Evolutionary conservation across 176 grass and related monocot genomes (phyloP).

Genomic region (Carex parvula): DNA sequence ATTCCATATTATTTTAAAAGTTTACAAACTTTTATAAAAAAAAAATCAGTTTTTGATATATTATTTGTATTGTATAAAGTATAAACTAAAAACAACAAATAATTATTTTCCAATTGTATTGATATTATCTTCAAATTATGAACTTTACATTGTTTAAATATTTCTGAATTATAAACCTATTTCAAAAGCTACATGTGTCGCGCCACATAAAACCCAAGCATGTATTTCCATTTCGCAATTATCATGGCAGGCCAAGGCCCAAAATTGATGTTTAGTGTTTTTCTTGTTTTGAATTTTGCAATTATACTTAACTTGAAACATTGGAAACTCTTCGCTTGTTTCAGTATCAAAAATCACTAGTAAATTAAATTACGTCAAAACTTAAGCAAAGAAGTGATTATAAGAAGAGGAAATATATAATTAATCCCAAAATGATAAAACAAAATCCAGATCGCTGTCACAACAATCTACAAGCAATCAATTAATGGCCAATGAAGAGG

Average conservation of each 20-base stretch:
- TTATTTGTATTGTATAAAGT: not conserved
- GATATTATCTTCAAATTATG: not conserved
- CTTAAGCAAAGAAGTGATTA: not conserved
- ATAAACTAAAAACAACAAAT: not conserved
- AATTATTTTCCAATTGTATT: not conserved
- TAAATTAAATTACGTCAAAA: not conserved
- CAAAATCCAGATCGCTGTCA: not conserved
- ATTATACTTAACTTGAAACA: not conserved
- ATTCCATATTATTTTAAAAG: not conserved
- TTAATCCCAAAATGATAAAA: not conserved
- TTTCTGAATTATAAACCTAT: not conserved
- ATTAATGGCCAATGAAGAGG: too few species aligned
- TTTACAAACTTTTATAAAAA: not conserved
- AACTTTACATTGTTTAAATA: not conserved
- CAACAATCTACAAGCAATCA: not conserved
- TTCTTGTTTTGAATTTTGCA: not conserved
- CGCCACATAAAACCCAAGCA: conserved; percentile 7
- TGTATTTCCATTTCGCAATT: not conserved
- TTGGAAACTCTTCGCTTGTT: conserved; percentile 8
- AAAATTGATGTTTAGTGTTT: not conserved
- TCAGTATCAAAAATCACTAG: not conserved
- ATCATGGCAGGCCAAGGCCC: not conserved
- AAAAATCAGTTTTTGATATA: not conserved
- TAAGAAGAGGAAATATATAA: too few species aligned
- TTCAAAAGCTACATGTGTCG: not conserved